A percentile compares a stretch with the other conserved stretches of the same genome.
Evolutionary conservation across 106 monocot genomes (phyloP).

Genomic region (Allium sativum): DNA sequence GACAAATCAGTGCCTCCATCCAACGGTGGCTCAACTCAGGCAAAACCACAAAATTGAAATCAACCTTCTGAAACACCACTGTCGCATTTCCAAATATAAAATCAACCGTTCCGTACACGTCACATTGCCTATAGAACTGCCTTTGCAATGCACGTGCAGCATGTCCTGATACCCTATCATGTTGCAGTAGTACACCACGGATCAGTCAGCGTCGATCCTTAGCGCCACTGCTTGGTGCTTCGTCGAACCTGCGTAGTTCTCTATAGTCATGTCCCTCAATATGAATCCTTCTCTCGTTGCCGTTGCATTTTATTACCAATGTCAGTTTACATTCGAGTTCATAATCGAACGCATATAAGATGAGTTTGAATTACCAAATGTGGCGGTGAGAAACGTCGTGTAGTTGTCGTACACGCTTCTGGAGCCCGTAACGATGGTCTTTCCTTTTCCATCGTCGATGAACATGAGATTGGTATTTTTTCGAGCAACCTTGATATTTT

Average conservation of each 20-base stretch:
- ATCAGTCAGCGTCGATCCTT: conserved; percentile 56
- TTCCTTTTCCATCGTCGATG: conserved; percentile 48
- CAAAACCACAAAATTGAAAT: too few species aligned
- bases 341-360: background rate
- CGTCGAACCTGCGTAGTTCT: conserved; percentile 69
- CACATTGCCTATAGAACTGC: conserved; percentile 81
- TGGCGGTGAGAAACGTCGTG: conserved; percentile 61
- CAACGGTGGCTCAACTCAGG: too few species aligned
- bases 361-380: conserved; percentile 27
- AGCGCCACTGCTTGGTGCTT: conserved; percentile 87
- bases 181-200: conserved; percentile 70
- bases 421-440: conserved; percentile 23
- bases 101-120: conserved; percentile 86
- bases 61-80: conserved; percentile 72
- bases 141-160: conserved; percentile 68
- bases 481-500: conserved; percentile 59
- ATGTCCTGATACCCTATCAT: conserved; percentile 79
- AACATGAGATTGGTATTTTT: conserved; percentile 63
- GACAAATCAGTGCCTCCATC: too few species aligned
- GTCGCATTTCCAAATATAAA: conserved; percentile 95
- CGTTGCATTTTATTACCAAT: conserved; percentile 16
- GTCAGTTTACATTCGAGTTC: too few species aligned
- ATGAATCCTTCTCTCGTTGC: conserved; percentile 65
- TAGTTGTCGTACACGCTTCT: conserved; percentile 32
- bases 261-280: conserved; percentile 65